Base-by-base conservation (phyloP, 768 basidiomycete genomes). In the Mycena latifolia region DNA sequence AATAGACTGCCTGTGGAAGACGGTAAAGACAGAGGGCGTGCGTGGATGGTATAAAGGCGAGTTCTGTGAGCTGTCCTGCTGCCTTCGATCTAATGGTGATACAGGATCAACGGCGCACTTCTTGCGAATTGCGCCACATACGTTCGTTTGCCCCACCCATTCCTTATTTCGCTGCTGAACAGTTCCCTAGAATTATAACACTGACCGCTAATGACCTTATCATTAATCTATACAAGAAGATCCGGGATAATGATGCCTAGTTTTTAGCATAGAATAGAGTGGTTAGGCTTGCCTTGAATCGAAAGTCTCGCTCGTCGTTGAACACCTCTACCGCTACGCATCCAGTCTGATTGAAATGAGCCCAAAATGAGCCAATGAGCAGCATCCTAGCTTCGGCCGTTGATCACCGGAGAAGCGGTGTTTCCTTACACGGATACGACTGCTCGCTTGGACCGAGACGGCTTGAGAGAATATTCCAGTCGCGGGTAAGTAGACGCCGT, bases 1-100 rank as follows among this genome's bases (percentile, higher is more conserved):
- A 5, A 90, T 98, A 72, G 96, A 98, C 72, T 98, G 97, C 80
- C 81, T 99, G 54, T 97, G 93, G 94, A 98, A 98, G 83, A 99
- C 98, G 0, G 86, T 94, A 69, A 90, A 90, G 75, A 82, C 91
- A 0, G 98, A 99, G 80, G 98, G 98, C 33, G 79, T 95, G 12
- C 82, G 87, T 25, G 98, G 95, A n/a, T 94, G 92, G 92, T 99
- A 99, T 82, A 98, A 98, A 83, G 96, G 95, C 88, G 69, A 17
- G 71, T 53, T 35, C 29, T 3, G 29, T 24, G 28, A 6, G 54
- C 72, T 11, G 67, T 39, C 15, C 20, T n/a, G 6, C 18, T n/a
- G n/a, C n/a, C 20, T 6, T n/a, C 12, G 3, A 27, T 29, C 7
- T 64, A 54, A 61, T 39, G 48, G 3, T 14, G 9, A 48, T 54